phyloP scores from a whole-genome alignment of 768 basidiomycete species.

The Psilocybe cyanescens region DNA sequence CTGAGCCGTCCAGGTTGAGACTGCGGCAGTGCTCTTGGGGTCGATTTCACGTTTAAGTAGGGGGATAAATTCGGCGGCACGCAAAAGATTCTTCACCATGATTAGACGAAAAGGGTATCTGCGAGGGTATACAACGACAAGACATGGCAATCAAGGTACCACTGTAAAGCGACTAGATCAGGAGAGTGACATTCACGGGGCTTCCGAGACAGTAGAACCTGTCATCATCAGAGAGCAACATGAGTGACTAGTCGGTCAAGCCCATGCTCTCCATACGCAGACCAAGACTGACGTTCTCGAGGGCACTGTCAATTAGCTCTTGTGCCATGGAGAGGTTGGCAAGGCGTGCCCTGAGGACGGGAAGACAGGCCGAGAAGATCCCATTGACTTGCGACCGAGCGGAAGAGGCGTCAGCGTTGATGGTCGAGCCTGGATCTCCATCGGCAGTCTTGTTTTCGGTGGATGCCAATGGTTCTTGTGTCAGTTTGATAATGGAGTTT shows the following conservation, averaged over 20 bases:
- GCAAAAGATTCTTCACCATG: no score
- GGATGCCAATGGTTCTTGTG: constrained; percentile 7
- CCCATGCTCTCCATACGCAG: constrained; percentile 54
- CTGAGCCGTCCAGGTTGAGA: no score
- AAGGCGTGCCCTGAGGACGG: constrained; percentile 49
- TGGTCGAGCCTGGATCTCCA: background rate
- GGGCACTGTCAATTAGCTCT: constrained; percentile 51
- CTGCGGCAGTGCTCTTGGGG: no score
- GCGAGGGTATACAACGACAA: background rate
- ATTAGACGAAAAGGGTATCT: background rate
- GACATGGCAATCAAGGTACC: no score
- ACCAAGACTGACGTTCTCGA: constrained; percentile 50
- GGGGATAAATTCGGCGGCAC: no score
- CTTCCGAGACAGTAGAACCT: no score
- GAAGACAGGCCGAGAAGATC: constrained; percentile 49
- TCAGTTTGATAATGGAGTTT: constrained; percentile 28
- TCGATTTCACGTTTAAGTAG: no score
- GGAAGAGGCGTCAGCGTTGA: constrained; percentile 19
- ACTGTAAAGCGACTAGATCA: no score
- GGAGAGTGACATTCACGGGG: no score
- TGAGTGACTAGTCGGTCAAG: constrained; percentile 19
- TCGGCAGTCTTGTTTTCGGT: constrained; percentile 2
- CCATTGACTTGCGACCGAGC: constrained; percentile 44
- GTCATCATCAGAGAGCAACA: background rate
- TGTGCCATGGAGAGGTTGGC: constrained; percentile 52